Evolutionary conservation across 805 yeast species (phyloP).

Genomic region (Priceomyces fermenticarens): DNA sequence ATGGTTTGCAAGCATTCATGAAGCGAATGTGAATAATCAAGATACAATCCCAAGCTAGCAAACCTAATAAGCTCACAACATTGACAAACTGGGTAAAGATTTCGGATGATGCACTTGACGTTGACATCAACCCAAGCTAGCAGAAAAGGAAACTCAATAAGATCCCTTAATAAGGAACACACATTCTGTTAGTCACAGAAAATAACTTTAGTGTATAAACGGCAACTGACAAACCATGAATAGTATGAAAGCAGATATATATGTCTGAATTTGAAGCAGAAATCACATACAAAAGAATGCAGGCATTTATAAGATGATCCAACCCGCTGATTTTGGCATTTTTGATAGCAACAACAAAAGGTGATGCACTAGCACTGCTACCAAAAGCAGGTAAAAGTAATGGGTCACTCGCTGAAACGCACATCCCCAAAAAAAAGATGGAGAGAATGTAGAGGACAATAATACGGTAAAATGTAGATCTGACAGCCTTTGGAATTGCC

Average conservation of each 20-base stretch:
- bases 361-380: slow-evolving; percentile 39
- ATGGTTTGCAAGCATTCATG: slow-evolving; percentile 14
- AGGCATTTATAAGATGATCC: slow-evolving; percentile 69
- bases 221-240: slow-evolving; percentile 18
- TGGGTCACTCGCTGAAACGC: slow-evolving; percentile 20
- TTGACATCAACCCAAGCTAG: slow-evolving; percentile 19
- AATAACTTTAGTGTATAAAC: slow-evolving; percentile 19
- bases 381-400: slow-evolving; percentile 9
- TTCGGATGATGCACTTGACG: slow-evolving; percentile 20
- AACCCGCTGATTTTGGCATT: slow-evolving; percentile 48
- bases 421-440: slow-evolving; percentile 8
- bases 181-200: slow-evolving; percentile 10
- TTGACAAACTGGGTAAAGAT: slow-evolving; percentile 39
- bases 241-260: slow-evolving; percentile 24
- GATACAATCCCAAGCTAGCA: neutral
- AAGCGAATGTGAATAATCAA: neutral
- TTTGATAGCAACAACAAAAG: slow-evolving; percentile 33
- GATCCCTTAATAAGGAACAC: slow-evolving; percentile 17
- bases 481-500: slow-evolving; percentile 58
- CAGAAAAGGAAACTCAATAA: slow-evolving; percentile 2
- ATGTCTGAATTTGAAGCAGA: slow-evolving; percentile 52
- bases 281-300: slow-evolving; percentile 70
- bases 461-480: slow-evolving; percentile 49
- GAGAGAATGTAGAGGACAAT: slow-evolving; percentile 16
- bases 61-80: slow-evolving; percentile 29